Base-by-base conservation (phyloP, 2,329 filamentous ascomycete genomes). In the Ophiostoma pallidulum region DNA sequence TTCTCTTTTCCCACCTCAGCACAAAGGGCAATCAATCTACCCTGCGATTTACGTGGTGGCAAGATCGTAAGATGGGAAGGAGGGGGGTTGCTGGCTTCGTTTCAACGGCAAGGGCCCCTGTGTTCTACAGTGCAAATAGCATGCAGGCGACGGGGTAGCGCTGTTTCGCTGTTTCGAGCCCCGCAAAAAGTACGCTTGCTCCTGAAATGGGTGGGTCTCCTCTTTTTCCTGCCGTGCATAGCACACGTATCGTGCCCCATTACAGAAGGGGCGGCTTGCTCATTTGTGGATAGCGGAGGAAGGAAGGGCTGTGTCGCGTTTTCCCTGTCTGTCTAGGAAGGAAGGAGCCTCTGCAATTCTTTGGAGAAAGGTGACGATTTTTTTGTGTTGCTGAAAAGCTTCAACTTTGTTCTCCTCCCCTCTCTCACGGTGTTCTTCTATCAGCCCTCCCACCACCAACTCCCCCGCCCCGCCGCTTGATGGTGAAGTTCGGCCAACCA, bases 151-250 rank as follows among this genome's bases (percentile, higher is more conserved):
- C 12, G 36, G 16, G 35, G 22, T 50, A 44, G 48, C 40, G 48
- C 36, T 40, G 44, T 50, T 50, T 50, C 40, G 48, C 18, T 26
- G 39, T 44, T 47, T 39, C 40, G 19, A 6, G 49, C 41, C 45
- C 49, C 45, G 45, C 49, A 45, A 38, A 37, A 47, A 47, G 20
- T 20, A 36, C 48, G 44, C 48, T 47, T 47, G 48, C 49, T 51
- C 49, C 49, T 51, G 45, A 51, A 39, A 38, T 19, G n/a, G 36
- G 49, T 45, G 49, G 49, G 41, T 43, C 43, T 43, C 31, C 48
- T 20, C 41, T 19, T 42, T 41, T 22, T 10, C 12, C 8, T 28
- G 16, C 24, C 24, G 24, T 37, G 14, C 16, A 32, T 16, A 19
- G 26, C 43, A 38, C 41, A 31, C 26, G 14, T 18, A n/a, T 20